Conservation (phyloP, 768 basidiomycete genomes). For the Termitomyces eurrhizus region DNA sequence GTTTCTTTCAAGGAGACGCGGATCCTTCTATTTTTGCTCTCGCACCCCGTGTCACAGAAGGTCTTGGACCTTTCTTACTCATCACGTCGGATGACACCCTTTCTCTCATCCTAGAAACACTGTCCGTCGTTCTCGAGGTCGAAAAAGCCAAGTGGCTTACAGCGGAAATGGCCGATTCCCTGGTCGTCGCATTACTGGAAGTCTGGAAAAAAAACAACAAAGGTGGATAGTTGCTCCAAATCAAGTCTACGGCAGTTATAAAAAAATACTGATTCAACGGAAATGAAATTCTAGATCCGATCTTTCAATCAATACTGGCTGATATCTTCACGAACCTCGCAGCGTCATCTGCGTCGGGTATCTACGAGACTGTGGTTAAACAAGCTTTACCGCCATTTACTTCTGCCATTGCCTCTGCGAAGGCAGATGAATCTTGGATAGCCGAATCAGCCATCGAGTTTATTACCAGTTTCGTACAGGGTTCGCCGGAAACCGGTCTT, state of each 20-base stretch:
- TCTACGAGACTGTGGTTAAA: slow-evolving; percentile 72
- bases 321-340: slow-evolving; percentile 77
- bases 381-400: slow-evolving; percentile 72
- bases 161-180: slow-evolving; percentile 55
- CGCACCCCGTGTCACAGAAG: slow-evolving; percentile 70
- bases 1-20: slow-evolving; percentile 67
- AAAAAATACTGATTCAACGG: neutral
- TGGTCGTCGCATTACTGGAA: slow-evolving; percentile 66
- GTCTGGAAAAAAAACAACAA: slow-evolving; percentile 87
- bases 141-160: slow-evolving; percentile 73
- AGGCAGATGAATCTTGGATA: slow-evolving; percentile 66
- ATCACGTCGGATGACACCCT: slow-evolving; percentile 85
- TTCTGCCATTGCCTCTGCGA: slow-evolving; percentile 54
- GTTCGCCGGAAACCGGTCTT: slow-evolving; percentile 59
- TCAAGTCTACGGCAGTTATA: neutral
- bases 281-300: slow-evolving; percentile 55
- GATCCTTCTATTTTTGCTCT: slow-evolving; percentile 57
- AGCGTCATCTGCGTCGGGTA: slow-evolving; percentile 48
- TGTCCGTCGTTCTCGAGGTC: slow-evolving; percentile 75
- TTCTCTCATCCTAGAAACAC: slow-evolving; percentile 80
- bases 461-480: slow-evolving; percentile 64
- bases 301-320: slow-evolving; percentile 80
- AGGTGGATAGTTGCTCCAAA: slow-evolving; percentile 41
- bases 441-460: slow-evolving; percentile 82
- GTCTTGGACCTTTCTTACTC: slow-evolving; percentile 79